Evolutionary conservation across 176 grass and related monocot genomes (phyloP).

Genomic region (Carex myosuroides): DNA sequence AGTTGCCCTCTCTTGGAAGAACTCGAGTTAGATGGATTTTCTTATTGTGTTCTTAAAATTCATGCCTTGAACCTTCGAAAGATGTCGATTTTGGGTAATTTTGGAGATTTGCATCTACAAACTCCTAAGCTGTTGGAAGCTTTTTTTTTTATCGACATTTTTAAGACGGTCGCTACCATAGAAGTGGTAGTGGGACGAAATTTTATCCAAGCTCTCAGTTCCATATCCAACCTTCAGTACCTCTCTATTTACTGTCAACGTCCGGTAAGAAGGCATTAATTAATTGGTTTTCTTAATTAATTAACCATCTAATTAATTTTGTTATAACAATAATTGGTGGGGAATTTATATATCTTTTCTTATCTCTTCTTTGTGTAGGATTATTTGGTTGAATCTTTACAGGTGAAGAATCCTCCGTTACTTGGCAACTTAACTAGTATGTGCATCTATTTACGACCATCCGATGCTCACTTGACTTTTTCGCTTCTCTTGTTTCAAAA

Average conservation of each 20-base stretch:
- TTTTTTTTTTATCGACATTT: neutral
- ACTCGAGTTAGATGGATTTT: neutral
- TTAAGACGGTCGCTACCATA: too few species aligned
- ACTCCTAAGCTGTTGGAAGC: neutral
- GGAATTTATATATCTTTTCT: neutral
- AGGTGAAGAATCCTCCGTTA: neutral
- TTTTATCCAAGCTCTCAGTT: too few species aligned
- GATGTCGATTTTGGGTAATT: neutral
- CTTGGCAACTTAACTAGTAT: neutral
- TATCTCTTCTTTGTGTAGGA: neutral
- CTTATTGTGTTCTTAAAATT: neutral
- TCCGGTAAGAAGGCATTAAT: too few species aligned
- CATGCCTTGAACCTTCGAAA: neutral
- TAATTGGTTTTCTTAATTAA: too few species aligned
- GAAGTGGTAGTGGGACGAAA: too few species aligned
- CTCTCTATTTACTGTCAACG: too few species aligned
- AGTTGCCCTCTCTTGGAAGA: neutral
- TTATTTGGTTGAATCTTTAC: neutral
- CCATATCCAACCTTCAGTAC: too few species aligned
- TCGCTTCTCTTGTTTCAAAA: neutral
- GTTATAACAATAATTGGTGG: too few species aligned
- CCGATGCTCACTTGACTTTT: neutral
- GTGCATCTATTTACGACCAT: neutral
- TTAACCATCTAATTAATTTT: too few species aligned
- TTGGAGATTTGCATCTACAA: conserved; percentile 1